Percentiles rank a stretch among this genome's conserved stretches.
These are phyloP conservation scores for Alternaria brassicicola DNA, from an alignment of 2,329 filamentous ascomycete species.

Conservation along the genomic window DNA sequence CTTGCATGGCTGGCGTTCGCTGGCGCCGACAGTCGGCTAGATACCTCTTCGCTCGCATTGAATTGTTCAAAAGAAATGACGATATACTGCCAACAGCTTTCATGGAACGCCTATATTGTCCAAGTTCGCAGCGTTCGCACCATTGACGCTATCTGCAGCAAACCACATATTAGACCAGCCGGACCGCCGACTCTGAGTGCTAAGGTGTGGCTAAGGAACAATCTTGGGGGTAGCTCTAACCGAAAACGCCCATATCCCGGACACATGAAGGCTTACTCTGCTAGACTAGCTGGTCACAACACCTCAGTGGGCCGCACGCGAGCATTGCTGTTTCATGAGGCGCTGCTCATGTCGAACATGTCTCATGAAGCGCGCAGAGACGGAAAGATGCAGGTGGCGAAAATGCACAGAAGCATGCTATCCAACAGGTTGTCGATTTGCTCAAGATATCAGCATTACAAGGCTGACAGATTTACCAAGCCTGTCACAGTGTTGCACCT, in stretches of 20 bases:
- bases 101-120: neutral
- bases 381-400: neutral
- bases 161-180: neutral
- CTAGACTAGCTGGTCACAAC: slow-evolving; percentile 24
- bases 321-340: slow-evolving; percentile 24
- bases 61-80: neutral
- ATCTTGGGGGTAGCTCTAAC: slow-evolving; percentile 10
- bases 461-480: neutral
- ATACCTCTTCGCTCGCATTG: slow-evolving; percentile 14
- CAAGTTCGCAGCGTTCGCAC: neutral
- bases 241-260: slow-evolving; percentile 16
- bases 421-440: slow-evolving; percentile 6
- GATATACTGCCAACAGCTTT: neutral
- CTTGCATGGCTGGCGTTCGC: slow-evolving; percentile 9
- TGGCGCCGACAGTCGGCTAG: neutral
- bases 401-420: slow-evolving; percentile 3
- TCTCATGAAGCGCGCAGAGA: slow-evolving; percentile 11
- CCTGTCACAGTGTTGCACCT: slow-evolving; percentile 4
- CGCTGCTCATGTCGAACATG: slow-evolving; percentile 17
- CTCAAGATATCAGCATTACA: neutral
- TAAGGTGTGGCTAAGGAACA: slow-evolving; percentile 11
- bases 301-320: slow-evolving; percentile 13
- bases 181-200: neutral
- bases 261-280: slow-evolving; percentile 24
- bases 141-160: neutral